Evolutionary conservation across 1,139 yeast genomes (phyloP).

Genomic region (Wickerhamiella pararugosa): DNA sequence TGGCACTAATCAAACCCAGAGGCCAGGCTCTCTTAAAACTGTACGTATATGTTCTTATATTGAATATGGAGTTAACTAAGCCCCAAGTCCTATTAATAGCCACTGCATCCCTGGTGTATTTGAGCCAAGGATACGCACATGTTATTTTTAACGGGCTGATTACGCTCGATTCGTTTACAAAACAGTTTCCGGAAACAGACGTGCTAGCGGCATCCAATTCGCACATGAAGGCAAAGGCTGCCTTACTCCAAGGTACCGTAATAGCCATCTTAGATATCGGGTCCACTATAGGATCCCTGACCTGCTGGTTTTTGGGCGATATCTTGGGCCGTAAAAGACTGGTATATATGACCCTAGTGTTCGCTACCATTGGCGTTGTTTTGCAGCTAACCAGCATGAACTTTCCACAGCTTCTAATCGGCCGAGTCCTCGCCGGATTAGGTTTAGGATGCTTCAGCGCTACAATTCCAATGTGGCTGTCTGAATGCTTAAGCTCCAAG

Average conservation of each 20-base stretch:
- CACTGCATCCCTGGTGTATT: slow-evolving; percentile 9
- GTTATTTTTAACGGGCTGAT: slow-evolving; percentile 37
- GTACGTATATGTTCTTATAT: too few species aligned
- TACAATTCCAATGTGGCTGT: slow-evolving; percentile 69
- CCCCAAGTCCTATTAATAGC: slow-evolving; percentile 3
- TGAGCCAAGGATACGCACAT: slow-evolving; percentile 33
- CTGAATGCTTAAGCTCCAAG: slow-evolving; percentile 60
- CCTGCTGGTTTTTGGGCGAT: slow-evolving; percentile 42
- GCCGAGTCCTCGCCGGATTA: slow-evolving; percentile 62
- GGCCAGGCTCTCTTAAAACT: too few species aligned
- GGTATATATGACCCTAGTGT: slow-evolving; percentile 20
- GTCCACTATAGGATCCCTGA: slow-evolving; percentile 56
- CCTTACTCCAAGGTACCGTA: slow-evolving; percentile 19
- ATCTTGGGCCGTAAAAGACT: slow-evolving; percentile 39
- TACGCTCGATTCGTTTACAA: slow-evolving; percentile 28
- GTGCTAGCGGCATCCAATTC: slow-evolving; percentile 15
- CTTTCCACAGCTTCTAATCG: slow-evolving; percentile 55
- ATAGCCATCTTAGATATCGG: slow-evolving; percentile 50
- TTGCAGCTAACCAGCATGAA: slow-evolving; percentile 47
- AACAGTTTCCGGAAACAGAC: slow-evolving; percentile 29
- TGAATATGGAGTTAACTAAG: background rate
- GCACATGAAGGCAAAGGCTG: slow-evolving; percentile 8
- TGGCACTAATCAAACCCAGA: too few species aligned
- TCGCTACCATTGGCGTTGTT: slow-evolving; percentile 37
- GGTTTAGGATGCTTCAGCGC: slow-evolving; percentile 73